Evolutionary conservation across 805 yeast species (phyloP), one percentile per base, ranked within the genome.

Genomic region (Kluyveromyces nonfermentans): DNA sequence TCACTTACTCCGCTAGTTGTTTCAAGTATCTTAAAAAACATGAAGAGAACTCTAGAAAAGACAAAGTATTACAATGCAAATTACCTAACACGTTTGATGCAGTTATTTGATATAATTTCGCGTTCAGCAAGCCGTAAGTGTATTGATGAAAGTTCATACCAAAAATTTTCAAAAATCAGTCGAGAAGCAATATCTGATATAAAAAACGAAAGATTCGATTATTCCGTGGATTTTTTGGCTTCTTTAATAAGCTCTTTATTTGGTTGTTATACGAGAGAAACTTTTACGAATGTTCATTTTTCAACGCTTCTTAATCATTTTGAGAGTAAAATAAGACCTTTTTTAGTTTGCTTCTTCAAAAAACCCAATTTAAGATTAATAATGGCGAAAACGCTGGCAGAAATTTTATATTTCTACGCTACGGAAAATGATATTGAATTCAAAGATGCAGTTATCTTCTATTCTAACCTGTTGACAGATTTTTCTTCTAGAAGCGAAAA

Each of bases 331-430:
- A 28, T 38, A 6, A 9, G 28, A n/a, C 37, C 40, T 22, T 21
- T 21, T 25, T 38, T 33, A 22, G 38, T 14, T 10, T 18, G 33
- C 15, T 51, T 42, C 9, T 15, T 38, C 20, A 28, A 25, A 10
- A 3, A 7, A 7, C 22, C 10, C 6, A 17, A 38, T 8, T 38
- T n/a, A 9, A 38, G 34, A 22, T 36, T 55, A 14, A 46, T 35
- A 7, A 56, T 69, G 0, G 68, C 71, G 1, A 63, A 57, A 33
- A 43, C 64, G 1, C 22, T 69, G 9, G 68, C 71, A 0, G 71
- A 69, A 35, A 50, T 67, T 1, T 35, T 70, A 14, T 63, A 61
- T 41, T 48, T 51, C 38, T 50, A 60, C 37, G 47, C 53, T 17
- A 57, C 46, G 38, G 18, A 38, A 8, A 53, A 53, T 15, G 16